Conservation (phyloP, 495 filamentous ascomycete genomes). For the Xylaria castorea region DNA sequence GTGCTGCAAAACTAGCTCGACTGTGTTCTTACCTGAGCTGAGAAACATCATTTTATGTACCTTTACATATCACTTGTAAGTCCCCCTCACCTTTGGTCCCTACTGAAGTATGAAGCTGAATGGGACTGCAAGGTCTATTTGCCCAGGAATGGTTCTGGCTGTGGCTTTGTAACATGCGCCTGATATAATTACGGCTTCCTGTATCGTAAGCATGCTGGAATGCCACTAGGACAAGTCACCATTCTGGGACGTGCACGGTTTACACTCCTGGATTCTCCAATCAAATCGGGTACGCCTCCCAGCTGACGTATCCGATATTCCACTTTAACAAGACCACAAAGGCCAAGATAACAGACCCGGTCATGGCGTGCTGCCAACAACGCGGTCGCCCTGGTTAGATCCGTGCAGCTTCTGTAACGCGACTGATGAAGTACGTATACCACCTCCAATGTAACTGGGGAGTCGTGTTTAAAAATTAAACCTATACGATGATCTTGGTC, state of each 20-base stretch:
- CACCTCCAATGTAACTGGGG: neutral
- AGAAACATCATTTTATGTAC: neutral
- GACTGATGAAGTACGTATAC: neutral
- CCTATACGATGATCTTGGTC: neutral
- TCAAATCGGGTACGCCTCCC: neutral
- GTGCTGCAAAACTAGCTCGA: neutral
- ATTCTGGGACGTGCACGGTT: no score
- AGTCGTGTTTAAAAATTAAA: neutral
- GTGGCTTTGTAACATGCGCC: neutral
- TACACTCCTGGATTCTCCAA: no score
- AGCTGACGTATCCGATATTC: neutral
- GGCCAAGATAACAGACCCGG: neutral
- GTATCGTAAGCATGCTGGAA: neutral
- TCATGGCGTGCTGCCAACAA: neutral
- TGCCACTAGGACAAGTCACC: no score
- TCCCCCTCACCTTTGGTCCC: neutral
- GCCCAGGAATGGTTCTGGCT: neutral
- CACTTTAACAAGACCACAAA: neutral
- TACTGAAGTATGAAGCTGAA: neutral
- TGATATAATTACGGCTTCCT: neutral
- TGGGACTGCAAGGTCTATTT: neutral
- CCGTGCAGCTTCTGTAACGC: neutral
- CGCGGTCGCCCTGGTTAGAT: neutral
- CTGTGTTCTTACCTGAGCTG: neutral
- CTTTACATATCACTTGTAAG: neutral